Evolutionary conservation across 164 flowering plant genomes (phyloP).

Genomic region (Platanus orientalis): DNA sequence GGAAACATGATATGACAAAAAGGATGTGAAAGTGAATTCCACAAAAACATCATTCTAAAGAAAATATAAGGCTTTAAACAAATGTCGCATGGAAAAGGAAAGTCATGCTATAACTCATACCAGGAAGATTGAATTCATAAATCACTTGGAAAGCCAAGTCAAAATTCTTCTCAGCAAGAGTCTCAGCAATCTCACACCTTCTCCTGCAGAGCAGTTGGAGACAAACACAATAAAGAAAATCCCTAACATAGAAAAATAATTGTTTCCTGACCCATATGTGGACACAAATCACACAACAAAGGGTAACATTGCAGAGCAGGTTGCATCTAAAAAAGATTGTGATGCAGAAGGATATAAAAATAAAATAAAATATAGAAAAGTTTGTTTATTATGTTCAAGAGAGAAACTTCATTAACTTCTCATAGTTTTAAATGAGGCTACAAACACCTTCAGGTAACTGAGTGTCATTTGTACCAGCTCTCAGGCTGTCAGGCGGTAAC

Average conservation of each 20-base stretch:
- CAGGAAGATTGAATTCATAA: slow-evolving; percentile 85
- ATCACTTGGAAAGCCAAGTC: slow-evolving; percentile 93
- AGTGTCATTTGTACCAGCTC: no score
- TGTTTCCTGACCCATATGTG: no score
- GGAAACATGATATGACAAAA: not conserved
- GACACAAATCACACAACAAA: no score
- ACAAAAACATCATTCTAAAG: not conserved
- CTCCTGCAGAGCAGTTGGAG: slow-evolving; percentile 50
- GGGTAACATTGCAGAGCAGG: not conserved
- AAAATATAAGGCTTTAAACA: not conserved
- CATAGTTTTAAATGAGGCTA: no score
- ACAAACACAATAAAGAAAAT: not conserved
- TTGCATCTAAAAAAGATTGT: no score
- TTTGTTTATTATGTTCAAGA: no score
- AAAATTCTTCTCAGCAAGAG: slow-evolving; percentile 86
- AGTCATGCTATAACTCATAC: slow-evolving; percentile 27
- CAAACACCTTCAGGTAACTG: no score
- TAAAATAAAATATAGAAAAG: no score
- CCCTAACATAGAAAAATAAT: not conserved
- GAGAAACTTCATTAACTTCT: no score
- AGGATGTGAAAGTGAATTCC: not conserved
- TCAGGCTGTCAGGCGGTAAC: no score
- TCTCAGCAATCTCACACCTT: slow-evolving; percentile 92
- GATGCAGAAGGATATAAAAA: no score
- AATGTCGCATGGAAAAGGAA: not conserved